Percentiles rank a stretch among this genome's conserved stretches.
Conservation (phyloP, 305 asterid species). For the Fraxinus sp. region DNA sequence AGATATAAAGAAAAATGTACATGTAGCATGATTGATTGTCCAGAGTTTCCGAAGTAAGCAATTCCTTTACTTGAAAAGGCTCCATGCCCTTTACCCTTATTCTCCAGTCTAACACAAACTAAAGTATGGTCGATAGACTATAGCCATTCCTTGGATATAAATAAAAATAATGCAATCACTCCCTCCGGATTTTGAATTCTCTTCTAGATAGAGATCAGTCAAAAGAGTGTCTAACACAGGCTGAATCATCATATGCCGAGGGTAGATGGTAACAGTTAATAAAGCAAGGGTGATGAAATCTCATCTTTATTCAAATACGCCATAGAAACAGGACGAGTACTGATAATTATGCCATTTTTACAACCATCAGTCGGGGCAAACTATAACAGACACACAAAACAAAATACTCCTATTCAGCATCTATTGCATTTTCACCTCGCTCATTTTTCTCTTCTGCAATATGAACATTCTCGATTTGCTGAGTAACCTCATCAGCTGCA, state of each 20-base stretch:
- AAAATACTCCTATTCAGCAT: constrained; percentile 30
- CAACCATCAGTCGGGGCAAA: constrained; percentile 32
- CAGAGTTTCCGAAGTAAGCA: neutral
- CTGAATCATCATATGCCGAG: neutral
- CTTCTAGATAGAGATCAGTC: neutral
- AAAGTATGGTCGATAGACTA: neutral
- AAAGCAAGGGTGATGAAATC: neutral
- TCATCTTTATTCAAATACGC: constrained; percentile 26
- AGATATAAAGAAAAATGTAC: no score
- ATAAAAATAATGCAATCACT: neutral
- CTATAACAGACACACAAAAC: constrained; percentile 31
- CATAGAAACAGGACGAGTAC: constrained; percentile 18
- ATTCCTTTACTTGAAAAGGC: neutral
- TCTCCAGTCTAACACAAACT: neutral
- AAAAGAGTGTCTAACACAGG: neutral
- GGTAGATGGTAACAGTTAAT: neutral
- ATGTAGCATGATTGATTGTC: neutral
- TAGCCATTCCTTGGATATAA: neutral
- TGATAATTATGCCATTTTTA: constrained; percentile 37
- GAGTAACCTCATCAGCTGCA: constrained; percentile 45
- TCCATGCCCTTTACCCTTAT: neutral
- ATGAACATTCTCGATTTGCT: constrained; percentile 57
- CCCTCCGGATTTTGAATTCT: neutral
- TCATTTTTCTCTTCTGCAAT: constrained; percentile 39
- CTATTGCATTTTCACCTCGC: constrained; percentile 32